Percentiles rank a stretch among this genome's conserved stretches.
Conservation (phyloP, 2,329 filamentous ascomycete genomes). For the Aspergillus phoenicis region DNA sequence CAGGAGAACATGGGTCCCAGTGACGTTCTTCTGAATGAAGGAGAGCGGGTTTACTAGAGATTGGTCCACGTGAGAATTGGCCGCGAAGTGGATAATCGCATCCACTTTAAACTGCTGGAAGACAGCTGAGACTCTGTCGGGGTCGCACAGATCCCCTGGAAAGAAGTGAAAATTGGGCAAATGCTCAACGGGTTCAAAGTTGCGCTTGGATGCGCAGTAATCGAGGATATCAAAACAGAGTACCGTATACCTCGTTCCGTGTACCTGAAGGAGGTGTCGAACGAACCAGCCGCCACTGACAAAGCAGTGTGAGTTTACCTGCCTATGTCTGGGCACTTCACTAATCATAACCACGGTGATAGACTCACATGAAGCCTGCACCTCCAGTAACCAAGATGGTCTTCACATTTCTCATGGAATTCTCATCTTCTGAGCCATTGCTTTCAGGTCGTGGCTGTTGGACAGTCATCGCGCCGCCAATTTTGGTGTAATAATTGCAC, state of each 20-base stretch:
- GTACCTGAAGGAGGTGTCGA: slow-evolving; percentile 73
- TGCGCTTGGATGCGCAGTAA: slow-evolving; percentile 71
- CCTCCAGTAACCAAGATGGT: slow-evolving; percentile 8
- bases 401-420: background rate
- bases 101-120: slow-evolving; percentile 73
- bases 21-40: slow-evolving; percentile 80
- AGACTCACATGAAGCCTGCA: slow-evolving; percentile 11
- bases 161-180: slow-evolving; percentile 74
- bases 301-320: background rate
- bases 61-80: slow-evolving; percentile 81
- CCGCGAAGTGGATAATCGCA: slow-evolving; percentile 81
- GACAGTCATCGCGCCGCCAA: background rate
- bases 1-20: slow-evolving; percentile 79
- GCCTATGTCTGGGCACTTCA: background rate
- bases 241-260: slow-evolving; percentile 70
- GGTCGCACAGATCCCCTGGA: slow-evolving; percentile 75
- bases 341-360: background rate
- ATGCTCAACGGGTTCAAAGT: slow-evolving; percentile 70
- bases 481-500: background rate
- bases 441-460: background rate
- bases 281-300: slow-evolving; percentile 73
- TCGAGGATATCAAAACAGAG: slow-evolving; percentile 84
- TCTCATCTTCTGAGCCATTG: background rate
- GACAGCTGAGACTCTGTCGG: slow-evolving; percentile 70
- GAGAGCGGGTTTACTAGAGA: slow-evolving; percentile 81